Conservation (phyloP, 495 filamentous ascomycete species). For the Podospora sp. region DNA sequence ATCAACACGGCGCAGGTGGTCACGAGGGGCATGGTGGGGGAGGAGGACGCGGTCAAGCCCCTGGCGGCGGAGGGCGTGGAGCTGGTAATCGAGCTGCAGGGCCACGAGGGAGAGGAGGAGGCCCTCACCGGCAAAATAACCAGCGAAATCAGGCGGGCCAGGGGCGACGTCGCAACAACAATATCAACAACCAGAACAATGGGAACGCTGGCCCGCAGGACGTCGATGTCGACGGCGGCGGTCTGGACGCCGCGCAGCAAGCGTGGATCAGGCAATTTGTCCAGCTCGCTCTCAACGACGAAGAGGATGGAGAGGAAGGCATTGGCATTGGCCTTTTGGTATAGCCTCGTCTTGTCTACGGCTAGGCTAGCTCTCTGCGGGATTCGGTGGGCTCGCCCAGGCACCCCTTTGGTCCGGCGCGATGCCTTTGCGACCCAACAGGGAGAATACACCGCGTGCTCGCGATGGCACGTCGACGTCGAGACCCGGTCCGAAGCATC, state of each 20-base stretch:
- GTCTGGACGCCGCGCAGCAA: conserved; percentile 41
- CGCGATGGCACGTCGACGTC: not conserved
- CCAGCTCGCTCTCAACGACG: conserved; percentile 53
- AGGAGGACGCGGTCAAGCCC: conserved; percentile 15
- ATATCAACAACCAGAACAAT: conserved; percentile 23
- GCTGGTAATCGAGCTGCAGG: conserved; percentile 22
- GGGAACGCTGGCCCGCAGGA: conserved; percentile 10
- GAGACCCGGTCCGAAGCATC: not conserved
- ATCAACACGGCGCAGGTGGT: conserved; percentile 17
- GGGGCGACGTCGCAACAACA: conserved; percentile 27
- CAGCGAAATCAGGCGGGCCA: conserved; percentile 29
- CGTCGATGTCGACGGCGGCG: conserved; percentile 18
- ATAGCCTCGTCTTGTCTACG: not conserved
- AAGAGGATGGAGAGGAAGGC: conserved; percentile 56
- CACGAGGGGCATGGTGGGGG: not conserved
- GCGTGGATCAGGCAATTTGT: conserved; percentile 59
- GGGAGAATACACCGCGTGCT: not conserved
- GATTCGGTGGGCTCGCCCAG: not conserved
- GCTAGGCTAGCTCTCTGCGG: not conserved
- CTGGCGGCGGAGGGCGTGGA: conserved; percentile 18
- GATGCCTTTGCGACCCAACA: not conserved
- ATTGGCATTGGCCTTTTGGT: conserved; percentile 5
- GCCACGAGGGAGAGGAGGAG: conserved; percentile 23
- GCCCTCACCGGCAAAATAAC: conserved; percentile 35
- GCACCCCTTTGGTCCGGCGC: not conserved